Evolutionary conservation across 2,329 filamentous ascomycete genomes (phyloP).

Genomic region (Beauveria rudraprayagi): DNA sequence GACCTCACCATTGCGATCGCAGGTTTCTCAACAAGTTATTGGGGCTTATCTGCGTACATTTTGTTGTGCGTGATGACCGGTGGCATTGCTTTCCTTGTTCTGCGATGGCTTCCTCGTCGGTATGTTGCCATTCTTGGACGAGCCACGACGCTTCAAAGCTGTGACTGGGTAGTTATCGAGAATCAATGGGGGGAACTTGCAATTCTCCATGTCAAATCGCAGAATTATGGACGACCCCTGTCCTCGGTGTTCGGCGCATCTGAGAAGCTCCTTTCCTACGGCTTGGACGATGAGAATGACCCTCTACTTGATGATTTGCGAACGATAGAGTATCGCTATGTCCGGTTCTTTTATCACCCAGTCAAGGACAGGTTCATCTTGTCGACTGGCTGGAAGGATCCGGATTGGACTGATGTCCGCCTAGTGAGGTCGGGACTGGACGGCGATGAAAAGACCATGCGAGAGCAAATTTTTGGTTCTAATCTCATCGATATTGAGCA

Average conservation of each 20-base stretch:
- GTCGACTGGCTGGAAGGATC: constrained; percentile 89
- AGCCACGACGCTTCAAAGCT: constrained; percentile 60
- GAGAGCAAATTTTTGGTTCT: constrained; percentile 78
- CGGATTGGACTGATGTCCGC: constrained; percentile 72
- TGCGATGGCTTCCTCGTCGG: constrained; percentile 88
- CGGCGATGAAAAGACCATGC: constrained; percentile 74
- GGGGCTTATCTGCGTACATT: constrained; percentile 63
- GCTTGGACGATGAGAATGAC: constrained; percentile 56
- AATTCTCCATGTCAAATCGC: constrained; percentile 58
- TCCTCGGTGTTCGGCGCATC: constrained; percentile 60
- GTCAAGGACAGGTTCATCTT: constrained; percentile 81
- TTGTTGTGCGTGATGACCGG: constrained; percentile 62
- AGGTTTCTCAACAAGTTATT: constrained; percentile 71
- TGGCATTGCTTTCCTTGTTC: constrained; percentile 73
- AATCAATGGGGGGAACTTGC: constrained; percentile 95
- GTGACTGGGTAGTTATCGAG: constrained; percentile 89
- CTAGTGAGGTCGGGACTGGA: constrained; percentile 73
- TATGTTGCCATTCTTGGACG: constrained; percentile 68
- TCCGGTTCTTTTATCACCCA: constrained; percentile 87
- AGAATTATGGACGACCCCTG: constrained; percentile 45
- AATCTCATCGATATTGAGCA: constrained; percentile 92
- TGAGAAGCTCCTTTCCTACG: constrained; percentile 49
- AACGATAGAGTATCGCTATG: constrained; percentile 85
- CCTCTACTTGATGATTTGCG: constrained; percentile 68
- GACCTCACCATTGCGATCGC: constrained; percentile 91